Conservation (phyloP, 192 early-diverging fungal genomes). For the Linnemannia exigua region DNA sequence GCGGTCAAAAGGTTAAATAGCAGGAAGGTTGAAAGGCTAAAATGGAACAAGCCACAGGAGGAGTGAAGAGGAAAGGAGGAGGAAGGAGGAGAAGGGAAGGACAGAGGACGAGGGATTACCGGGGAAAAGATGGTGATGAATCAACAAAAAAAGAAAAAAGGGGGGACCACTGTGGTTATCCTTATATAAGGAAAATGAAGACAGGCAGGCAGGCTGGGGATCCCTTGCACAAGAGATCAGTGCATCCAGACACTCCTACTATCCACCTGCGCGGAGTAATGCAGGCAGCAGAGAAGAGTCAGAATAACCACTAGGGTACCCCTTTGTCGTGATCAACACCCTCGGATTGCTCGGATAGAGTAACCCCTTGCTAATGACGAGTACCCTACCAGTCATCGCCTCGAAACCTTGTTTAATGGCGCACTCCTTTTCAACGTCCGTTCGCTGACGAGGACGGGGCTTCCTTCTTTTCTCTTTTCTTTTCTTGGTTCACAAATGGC, state of each 20-base stretch:
- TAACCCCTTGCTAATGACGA: background rate
- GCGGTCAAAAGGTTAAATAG: background rate
- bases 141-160: background rate
- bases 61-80: background rate
- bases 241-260: background rate
- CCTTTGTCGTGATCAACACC: background rate
- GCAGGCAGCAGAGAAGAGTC: background rate
- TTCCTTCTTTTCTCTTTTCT: background rate
- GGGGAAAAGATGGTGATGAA: background rate
- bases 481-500: background rate
- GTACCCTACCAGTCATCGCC: conserved; percentile 3
- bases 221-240: background rate
- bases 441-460: background rate
- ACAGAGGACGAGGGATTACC: background rate
- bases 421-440: background rate
- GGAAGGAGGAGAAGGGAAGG: background rate
- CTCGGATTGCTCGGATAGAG: background rate
- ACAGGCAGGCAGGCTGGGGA: background rate
- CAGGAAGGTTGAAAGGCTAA: background rate
- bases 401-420: background rate
- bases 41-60: background rate
- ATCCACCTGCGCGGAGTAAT: background rate
- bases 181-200: background rate
- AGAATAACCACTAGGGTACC: conserved; percentile 10
- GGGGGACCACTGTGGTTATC: background rate